Evolutionary conservation across 2,329 filamentous ascomycete species (phyloP), one percentile per base, ranked within the genome.

Genomic region (Colletotrichum sp.): DNA sequence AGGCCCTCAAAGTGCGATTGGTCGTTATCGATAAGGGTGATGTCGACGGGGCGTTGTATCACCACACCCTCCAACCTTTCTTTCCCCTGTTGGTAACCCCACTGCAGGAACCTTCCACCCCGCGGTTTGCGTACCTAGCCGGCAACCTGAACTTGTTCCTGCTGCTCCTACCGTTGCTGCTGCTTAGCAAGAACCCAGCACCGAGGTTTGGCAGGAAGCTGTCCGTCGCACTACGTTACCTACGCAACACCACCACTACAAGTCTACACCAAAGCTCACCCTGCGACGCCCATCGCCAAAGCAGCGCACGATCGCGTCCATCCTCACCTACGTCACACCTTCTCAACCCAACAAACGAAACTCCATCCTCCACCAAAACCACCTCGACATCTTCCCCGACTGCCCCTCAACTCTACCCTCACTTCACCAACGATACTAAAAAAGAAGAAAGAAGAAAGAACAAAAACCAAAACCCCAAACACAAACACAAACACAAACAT

Each of bases 401-500:
- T 8, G 8, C 28, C 28, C 28, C 9, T 28, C 28, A 28, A 28
- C 8, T 28, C 28, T 28, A 28, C 3, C 28, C 28, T 36, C 57
- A 30, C 6, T 18, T n/a, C 16, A 32, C 12, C 26, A 8, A 12
- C 16, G 16, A 28, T 9, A 60, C 1, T 0, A 60, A 30, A 30
- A 36, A 3, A 24, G 21, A n/a, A n/a, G n/a, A n/a, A n/a, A n/a
- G n/a, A n/a, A n/a, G n/a, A n/a, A n/a, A n/a, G n/a, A n/a, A n/a
- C n/a, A n/a, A n/a, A n/a, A n/a, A n/a, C n/a, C n/a, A n/a, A n/a
- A n/a, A n/a, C n/a, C n/a, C n/a, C n/a, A n/a, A n/a, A n/a, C n/a
- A n/a, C n/a, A n/a, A n/a, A n/a, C n/a, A 16, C 28, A 63, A 36
- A 12, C 30, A n/a, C 58, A 36, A 63, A 10, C 10, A 94, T 94